These are phyloP conservation scores for Phytophthora chlamydospora DNA, from an alignment of 352 stramenopile genomes.

Conservation along the genomic window DNA sequence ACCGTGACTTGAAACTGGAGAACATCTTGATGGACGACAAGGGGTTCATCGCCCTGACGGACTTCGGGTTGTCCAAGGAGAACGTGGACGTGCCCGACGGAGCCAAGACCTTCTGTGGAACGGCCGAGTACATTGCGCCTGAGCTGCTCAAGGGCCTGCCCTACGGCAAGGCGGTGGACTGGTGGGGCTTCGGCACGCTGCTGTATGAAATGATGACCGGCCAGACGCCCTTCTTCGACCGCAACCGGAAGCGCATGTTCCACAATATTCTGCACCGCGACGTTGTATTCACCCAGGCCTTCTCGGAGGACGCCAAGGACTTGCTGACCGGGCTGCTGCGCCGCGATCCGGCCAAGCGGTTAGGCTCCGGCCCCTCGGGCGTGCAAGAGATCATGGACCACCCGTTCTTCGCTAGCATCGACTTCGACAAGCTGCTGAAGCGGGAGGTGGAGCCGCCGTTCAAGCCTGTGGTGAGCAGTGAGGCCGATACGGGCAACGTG, in stretches of 20 bases:
- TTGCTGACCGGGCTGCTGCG: conserved; percentile 81
- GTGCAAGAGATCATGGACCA: conserved; percentile 91
- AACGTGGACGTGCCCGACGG: conserved; percentile 88
- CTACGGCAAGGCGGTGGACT: conserved; percentile 93
- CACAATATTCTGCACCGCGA: conserved; percentile 92
- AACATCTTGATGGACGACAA: conserved; percentile 96
- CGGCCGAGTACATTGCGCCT: conserved; percentile 93
- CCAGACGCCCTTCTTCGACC: conserved; percentile 95
- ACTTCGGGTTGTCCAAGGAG: conserved; percentile 94
- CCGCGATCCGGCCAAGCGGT: conserved; percentile 81
- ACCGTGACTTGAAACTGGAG: conserved; percentile 95
- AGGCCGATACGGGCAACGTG: conserved; percentile 87
- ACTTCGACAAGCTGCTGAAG: conserved; percentile 83
- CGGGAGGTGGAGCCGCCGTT: conserved; percentile 88
- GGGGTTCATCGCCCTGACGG: conserved; percentile 92
- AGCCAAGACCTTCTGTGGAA: conserved; percentile 94
- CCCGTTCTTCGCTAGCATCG: conserved; percentile 87
- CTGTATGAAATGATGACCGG: conserved; percentile 96
- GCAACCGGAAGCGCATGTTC: conserved; percentile 96
- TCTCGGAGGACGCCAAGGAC: conserved; percentile 89
- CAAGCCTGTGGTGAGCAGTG: conserved; percentile 85
- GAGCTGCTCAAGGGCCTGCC: conserved; percentile 90
- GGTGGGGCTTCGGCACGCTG: conserved; percentile 94
- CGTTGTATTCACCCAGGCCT: conserved; percentile 86
- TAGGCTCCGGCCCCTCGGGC: conserved; percentile 81